These are phyloP conservation scores for Lepidium didymum DNA, from an alignment of 345 rosid species.

Conservation along the genomic window DNA sequence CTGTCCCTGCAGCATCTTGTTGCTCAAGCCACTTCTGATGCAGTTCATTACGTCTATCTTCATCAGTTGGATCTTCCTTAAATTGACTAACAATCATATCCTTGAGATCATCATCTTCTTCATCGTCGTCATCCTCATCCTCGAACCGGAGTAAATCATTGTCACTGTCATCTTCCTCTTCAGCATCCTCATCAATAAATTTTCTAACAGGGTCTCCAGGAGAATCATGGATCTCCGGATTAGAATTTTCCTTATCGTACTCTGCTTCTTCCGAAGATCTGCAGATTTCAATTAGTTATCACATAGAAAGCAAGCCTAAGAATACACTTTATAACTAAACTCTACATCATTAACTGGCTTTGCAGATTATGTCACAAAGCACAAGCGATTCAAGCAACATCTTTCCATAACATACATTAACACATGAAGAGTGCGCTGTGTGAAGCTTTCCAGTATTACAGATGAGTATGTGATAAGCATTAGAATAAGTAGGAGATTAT, in stretches of 20 bases:
- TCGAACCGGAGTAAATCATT: constrained; percentile 56
- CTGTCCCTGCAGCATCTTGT: constrained; percentile 85
- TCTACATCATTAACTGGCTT: constrained; percentile 3
- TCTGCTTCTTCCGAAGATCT: constrained; percentile 60
- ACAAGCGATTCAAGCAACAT: not conserved
- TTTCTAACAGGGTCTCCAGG: constrained; percentile 74
- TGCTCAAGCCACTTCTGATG: constrained; percentile 93
- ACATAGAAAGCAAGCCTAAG: not conserved
- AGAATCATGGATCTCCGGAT: constrained; percentile 33
- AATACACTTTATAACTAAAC: not conserved
- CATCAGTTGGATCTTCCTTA: constrained; percentile 62
- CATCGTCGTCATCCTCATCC: constrained; percentile 75
- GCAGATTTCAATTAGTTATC: constrained; percentile 9
- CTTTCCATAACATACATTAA: not conserved
- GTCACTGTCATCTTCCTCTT: constrained; percentile 95
- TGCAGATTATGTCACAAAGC: not conserved
- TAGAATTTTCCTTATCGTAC: constrained; percentile 50
- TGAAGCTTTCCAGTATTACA: not conserved
- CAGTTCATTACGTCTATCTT: constrained; percentile 71
- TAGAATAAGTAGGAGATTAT: too few relatives aligned
- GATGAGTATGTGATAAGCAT: too few relatives aligned
- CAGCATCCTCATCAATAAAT: constrained; percentile 88
- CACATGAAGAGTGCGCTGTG: not conserved
- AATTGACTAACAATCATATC: constrained; percentile 69
- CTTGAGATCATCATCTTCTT: constrained; percentile 57